Evolutionary conservation across 2,329 filamentous ascomycete genomes (phyloP).

Genomic region (Cercospora sp.): DNA sequence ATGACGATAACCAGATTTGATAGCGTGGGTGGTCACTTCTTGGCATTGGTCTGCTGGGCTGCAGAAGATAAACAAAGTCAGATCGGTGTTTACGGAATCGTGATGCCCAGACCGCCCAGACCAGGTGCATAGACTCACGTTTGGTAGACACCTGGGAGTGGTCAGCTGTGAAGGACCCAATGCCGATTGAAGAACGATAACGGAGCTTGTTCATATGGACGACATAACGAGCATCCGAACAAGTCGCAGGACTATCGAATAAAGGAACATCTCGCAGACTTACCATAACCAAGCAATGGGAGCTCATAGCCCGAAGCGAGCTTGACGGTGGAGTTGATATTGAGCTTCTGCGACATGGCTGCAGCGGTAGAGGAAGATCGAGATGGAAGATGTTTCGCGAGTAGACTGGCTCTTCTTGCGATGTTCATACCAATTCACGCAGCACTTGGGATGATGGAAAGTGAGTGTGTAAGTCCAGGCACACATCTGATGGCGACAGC

Average conservation of each 20-base stretch:
- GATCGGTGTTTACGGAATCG: not conserved
- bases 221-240: too few species aligned
- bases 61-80: not conserved
- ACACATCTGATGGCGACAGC: not conserved
- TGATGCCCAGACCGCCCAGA: not conserved
- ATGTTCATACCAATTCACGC: conserved; percentile 13
- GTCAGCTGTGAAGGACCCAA: not conserved
- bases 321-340: conserved; percentile 51
- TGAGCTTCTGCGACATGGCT: conserved; percentile 45
- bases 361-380: conserved; percentile 26
- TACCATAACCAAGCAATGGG: conserved; percentile 60
- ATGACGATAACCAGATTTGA: conserved; percentile 59
- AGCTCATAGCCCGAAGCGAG: conserved; percentile 63
- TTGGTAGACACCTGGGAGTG: conserved; percentile 37
- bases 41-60: conserved; percentile 57
- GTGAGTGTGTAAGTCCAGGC: not conserved
- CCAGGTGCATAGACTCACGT: conserved; percentile 27
- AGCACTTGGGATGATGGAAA: not conserved
- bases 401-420: conserved; percentile 7
- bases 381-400: not conserved
- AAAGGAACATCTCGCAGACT: conserved; percentile 25
- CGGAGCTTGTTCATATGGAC: too few species aligned
- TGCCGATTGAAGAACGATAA: not conserved
- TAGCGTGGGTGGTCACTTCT: conserved; percentile 57
- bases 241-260: too few species aligned